Conservation (phyloP, 1,284 basidiomycete species). For the Ustilago nuda region DNA sequence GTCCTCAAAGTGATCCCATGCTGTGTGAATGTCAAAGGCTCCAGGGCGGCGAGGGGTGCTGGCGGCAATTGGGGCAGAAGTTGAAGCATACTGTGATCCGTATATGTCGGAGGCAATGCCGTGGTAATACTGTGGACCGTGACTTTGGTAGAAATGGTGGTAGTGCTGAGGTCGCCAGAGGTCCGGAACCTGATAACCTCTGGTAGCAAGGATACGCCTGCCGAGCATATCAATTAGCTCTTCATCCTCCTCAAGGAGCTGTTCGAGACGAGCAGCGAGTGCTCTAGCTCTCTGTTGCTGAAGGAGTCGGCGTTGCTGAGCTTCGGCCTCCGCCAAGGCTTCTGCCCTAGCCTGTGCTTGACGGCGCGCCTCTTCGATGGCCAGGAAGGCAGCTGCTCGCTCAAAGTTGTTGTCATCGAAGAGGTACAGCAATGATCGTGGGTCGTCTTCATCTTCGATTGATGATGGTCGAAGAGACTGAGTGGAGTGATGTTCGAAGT, state of each 20-base stretch:
- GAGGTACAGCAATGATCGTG: conserved; percentile 51
- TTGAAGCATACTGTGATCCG: not conserved
- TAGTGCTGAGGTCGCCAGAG: conserved; percentile 25
- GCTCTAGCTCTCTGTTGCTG: conserved; percentile 16
- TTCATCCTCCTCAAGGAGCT: conserved; percentile 52
- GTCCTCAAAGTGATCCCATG: conserved; percentile 8
- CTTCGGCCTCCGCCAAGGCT: conserved; percentile 27
- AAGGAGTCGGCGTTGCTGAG: conserved; percentile 10
- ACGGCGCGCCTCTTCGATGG: conserved; percentile 26
- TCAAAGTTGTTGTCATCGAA: conserved; percentile 50
- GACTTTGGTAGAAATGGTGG: conserved; percentile 5
- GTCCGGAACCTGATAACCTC: conserved; percentile 44
- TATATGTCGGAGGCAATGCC: not conserved
- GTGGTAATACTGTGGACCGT: conserved; percentile 9
- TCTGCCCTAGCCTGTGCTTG: conserved; percentile 26
- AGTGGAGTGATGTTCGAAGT: conserved; percentile 14
- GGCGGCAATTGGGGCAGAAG: not conserved
- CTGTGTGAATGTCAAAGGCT: conserved; percentile 11
- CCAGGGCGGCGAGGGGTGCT: not conserved
- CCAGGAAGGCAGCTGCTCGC: conserved; percentile 24
- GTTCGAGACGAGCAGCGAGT: conserved; percentile 24
- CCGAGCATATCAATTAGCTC: conserved; percentile 52
- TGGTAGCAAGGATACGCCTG: conserved; percentile 44
- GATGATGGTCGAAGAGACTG: conserved; percentile 33
- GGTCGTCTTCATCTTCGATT: conserved; percentile 41